These are phyloP conservation scores for Globisporangium carolinianum DNA, from an alignment of 352 stramenopile genomes.

Conservation along the genomic window DNA sequence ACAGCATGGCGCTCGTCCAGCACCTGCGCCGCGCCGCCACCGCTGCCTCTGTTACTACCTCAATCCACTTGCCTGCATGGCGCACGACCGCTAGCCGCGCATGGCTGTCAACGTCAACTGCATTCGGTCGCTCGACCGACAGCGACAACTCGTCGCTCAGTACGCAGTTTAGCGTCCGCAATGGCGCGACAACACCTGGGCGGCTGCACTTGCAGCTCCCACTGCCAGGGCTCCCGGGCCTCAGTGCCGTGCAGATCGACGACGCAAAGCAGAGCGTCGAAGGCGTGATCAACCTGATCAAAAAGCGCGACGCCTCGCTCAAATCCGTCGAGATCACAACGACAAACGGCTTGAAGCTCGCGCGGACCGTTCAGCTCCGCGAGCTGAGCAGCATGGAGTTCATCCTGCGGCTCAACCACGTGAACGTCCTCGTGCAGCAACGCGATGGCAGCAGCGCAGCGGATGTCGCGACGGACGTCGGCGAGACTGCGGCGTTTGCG, in stretches of 20 bases:
- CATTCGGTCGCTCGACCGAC: neutral
- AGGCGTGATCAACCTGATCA: slow-evolving; percentile 47
- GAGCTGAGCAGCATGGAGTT: slow-evolving; percentile 65
- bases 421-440: slow-evolving; percentile 52
- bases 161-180: slow-evolving; percentile 40
- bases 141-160: slow-evolving; percentile 11
- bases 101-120: neutral
- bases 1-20: slow-evolving; percentile 10
- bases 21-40: slow-evolving; percentile 3
- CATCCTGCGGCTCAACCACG: slow-evolving; percentile 62
- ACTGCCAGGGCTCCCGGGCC: slow-evolving; percentile 40
- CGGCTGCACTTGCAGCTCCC: slow-evolving; percentile 53
- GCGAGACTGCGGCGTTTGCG: slow-evolving; percentile 54
- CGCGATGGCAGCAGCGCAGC: slow-evolving; percentile 22
- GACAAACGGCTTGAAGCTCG: slow-evolving; percentile 57
- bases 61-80: neutral
- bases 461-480: slow-evolving; percentile 21
- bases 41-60: neutral
- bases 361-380: slow-evolving; percentile 49
- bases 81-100: neutral
- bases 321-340: slow-evolving; percentile 64
- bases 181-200: slow-evolving; percentile 25
- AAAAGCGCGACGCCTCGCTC: slow-evolving; percentile 38
- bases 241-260: slow-evolving; percentile 40
- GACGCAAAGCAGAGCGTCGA: slow-evolving; percentile 36